Conservation (phyloP, 805 yeast species). For the Cyberlindnera mississippiensis region DNA sequence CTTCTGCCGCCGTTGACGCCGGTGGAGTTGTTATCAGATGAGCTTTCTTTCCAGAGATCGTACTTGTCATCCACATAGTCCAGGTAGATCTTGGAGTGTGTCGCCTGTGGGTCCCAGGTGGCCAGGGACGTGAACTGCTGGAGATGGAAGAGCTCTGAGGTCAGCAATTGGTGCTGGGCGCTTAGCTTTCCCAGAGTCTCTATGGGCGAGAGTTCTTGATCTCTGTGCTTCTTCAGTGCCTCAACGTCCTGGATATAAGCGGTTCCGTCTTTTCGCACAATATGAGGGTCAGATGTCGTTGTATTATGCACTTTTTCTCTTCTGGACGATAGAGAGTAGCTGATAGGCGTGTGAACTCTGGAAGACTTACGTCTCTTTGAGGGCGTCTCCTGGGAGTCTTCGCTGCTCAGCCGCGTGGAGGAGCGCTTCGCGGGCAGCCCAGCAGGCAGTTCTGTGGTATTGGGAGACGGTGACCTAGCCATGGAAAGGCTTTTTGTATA, state of each 20-base stretch:
- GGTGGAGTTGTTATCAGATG: background rate
- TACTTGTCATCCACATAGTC: slow-evolving; percentile 29
- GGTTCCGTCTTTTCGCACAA: slow-evolving; percentile 10
- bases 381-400: slow-evolving; percentile 9
- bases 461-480: slow-evolving; percentile 3
- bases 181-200: slow-evolving; percentile 13
- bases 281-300: slow-evolving; percentile 1
- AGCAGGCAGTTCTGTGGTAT: too few species aligned
- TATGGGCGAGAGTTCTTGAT: slow-evolving; percentile 4
- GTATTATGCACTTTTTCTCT: background rate
- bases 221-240: slow-evolving; percentile 3
- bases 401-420: slow-evolving; percentile 1
- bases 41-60: slow-evolving; percentile 27
- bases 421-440: slow-evolving; percentile 7
- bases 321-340: slow-evolving; percentile 7
- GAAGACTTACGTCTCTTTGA: slow-evolving; percentile 19
- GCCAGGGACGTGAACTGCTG: slow-evolving; percentile 56
- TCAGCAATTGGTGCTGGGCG: slow-evolving; percentile 38
- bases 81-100: slow-evolving; percentile 32
- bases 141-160: slow-evolving; percentile 62
- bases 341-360: slow-evolving; percentile 12
- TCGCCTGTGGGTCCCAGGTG: slow-evolving; percentile 54
- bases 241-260: slow-evolving; percentile 9
- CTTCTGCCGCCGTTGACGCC: slow-evolving; percentile 12
- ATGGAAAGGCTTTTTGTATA: too few species aligned